Percentiles rank a stretch among this genome's conserved stretches.
These are phyloP conservation scores for Yarrowia sp. DNA, from an alignment of 805 yeast species.

Conservation along the genomic window DNA sequence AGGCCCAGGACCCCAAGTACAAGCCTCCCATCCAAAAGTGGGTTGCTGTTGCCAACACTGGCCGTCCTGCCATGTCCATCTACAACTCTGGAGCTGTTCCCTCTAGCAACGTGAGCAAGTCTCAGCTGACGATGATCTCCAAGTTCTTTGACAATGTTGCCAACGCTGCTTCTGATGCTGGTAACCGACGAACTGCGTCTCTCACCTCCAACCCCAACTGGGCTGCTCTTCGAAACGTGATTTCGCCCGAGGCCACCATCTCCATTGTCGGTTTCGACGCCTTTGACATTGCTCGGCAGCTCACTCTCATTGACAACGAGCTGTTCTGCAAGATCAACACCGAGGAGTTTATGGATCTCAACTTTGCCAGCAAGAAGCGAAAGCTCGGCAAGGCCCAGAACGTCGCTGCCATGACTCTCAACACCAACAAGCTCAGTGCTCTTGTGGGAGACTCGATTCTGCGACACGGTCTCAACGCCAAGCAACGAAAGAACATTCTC, in stretches of 20 bases:
- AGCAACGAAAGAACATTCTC: slow-evolving; percentile 49
- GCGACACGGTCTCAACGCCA: slow-evolving; percentile 45
- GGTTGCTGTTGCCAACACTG: slow-evolving; percentile 36
- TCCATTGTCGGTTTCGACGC: slow-evolving; percentile 48
- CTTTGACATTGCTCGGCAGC: slow-evolving; percentile 49
- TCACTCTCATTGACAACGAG: slow-evolving; percentile 49
- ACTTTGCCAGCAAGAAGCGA: slow-evolving; percentile 48
- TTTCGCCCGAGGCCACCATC: slow-evolving; percentile 37
- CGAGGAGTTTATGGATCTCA: slow-evolving; percentile 49
- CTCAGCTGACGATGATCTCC: slow-evolving; percentile 44
- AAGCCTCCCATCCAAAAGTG: slow-evolving; percentile 32
- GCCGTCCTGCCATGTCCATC: slow-evolving; percentile 34
- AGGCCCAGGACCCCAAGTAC: slow-evolving; percentile 32
- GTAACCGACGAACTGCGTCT: slow-evolving; percentile 31
- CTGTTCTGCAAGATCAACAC: slow-evolving; percentile 47
- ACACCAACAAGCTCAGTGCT: slow-evolving; percentile 50
- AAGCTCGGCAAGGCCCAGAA: slow-evolving; percentile 48
- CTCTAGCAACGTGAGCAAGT: slow-evolving; percentile 43
- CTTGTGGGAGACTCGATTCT: slow-evolving; percentile 51
- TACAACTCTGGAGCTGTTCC: slow-evolving; percentile 41
- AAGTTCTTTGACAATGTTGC: slow-evolving; percentile 26
- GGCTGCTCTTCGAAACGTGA: slow-evolving; percentile 32
- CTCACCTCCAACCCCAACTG: slow-evolving; percentile 36
- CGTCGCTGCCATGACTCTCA: slow-evolving; percentile 46
- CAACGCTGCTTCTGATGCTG: slow-evolving; percentile 8